Conservation (phyloP, 208 protist species). For the Leishmania arabica region DNA sequence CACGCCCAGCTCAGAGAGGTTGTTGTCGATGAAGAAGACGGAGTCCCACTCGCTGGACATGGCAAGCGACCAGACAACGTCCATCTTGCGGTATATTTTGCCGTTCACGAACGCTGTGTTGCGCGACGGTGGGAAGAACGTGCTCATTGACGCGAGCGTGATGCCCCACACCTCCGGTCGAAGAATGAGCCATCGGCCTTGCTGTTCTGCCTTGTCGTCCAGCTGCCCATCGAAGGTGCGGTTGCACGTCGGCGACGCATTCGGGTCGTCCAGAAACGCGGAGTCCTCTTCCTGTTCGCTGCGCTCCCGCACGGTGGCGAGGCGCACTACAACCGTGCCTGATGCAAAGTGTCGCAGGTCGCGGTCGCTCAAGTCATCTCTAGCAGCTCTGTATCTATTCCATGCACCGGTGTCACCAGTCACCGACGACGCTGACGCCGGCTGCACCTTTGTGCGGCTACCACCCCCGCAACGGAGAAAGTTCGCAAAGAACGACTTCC, state of each 20-base stretch:
- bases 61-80: conserved; percentile 85
- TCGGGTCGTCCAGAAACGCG: conserved; percentile 35
- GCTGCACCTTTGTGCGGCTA: conserved; percentile 30
- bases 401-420: neutral
- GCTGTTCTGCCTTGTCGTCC: conserved; percentile 35
- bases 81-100: conserved; percentile 76
- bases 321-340: conserved; percentile 58
- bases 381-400: neutral
- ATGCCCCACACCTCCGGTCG: conserved; percentile 80
- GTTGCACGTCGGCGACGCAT: conserved; percentile 21
- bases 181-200: conserved; percentile 74
- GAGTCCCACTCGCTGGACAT: conserved; percentile 73
- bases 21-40: conserved; percentile 90
- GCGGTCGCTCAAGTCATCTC: neutral
- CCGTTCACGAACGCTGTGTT: conserved; percentile 80
- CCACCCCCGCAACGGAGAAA: conserved; percentile 26
- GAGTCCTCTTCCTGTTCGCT: conserved; percentile 39
- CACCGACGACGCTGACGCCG: neutral
- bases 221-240: conserved; percentile 19
- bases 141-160: conserved; percentile 66
- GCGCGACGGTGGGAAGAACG: conserved; percentile 57
- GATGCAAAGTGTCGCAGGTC: conserved; percentile 33
- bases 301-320: conserved; percentile 42
- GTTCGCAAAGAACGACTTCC: conserved; percentile 27
- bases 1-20: conserved; percentile 78